Conservation (phyloP, 2,329 filamentous ascomycete genomes). For the Elsinoe australis region DNA sequence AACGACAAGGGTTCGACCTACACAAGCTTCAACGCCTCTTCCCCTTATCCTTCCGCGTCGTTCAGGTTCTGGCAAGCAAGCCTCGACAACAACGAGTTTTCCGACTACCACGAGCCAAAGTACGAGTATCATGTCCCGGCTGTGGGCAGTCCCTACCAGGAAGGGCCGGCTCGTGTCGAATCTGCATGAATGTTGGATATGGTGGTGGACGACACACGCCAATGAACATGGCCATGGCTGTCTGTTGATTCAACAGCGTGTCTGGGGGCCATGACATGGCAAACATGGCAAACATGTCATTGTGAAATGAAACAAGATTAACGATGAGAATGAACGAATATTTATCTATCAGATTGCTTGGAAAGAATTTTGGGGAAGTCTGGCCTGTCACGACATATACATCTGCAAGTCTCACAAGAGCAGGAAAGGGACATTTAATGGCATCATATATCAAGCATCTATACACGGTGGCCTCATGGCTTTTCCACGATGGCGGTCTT, state of each 20-base stretch:
- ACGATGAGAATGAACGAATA: neutral
- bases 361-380: too few species aligned
- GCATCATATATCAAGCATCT: too few species aligned
- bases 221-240: neutral
- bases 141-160: conserved; percentile 7
- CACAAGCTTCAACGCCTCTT: conserved; percentile 8
- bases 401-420: too few species aligned
- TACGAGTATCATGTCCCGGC: conserved; percentile 4
- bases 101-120: conserved; percentile 6
- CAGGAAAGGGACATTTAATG: too few species aligned
- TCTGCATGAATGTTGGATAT: conserved; percentile 13
- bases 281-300: neutral
- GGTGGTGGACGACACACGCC: neutral
- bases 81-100: conserved; percentile 16
- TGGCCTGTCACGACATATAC: too few species aligned
- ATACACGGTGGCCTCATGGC: too few species aligned
- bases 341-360: too few species aligned
- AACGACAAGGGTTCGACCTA: conserved; percentile 13
- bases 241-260: neutral
- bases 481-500: too few species aligned
- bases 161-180: neutral
- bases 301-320: neutral
- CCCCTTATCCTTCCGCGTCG: conserved; percentile 6
- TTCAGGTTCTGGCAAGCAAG: neutral
- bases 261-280: neutral